Evolutionary conservation across 1,284 basidiomycete species (phyloP), one percentile per base, ranked within the genome.

Genomic region (Stygiomarasmius scandens): DNA sequence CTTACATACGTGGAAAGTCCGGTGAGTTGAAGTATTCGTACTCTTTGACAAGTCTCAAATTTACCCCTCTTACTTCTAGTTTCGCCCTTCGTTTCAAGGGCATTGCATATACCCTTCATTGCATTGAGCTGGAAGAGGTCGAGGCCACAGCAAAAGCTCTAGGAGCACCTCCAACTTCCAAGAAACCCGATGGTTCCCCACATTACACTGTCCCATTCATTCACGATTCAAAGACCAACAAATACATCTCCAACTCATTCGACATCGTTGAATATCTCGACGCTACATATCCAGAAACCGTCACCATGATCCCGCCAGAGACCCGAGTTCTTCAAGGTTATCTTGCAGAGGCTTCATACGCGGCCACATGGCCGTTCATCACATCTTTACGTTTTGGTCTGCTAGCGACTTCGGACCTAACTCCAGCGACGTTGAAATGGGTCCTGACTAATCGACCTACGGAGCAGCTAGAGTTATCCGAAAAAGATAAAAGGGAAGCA

Each of bases 351-450:
- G 20, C 23, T n/a, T 41, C 50, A 6, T 27, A 9, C 4, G 25
- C 52, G 4, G 23, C 14, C 5, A 19, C 12, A 14, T 16, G 20
- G 14, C 24, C 10, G 9, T 22, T 29, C 16, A n/a, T 58, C 32
- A 22, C 19, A 19, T 32, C 41, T 20, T 19, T 58, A 20, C 23
- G 10, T 24, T 20, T 25, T 2, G 32, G 23, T 5, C 36, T 25
- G 20, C 12, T 3, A 19, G 46, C 9, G 32, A 22, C n/a, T 16
- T n/a, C 5, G 32, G 36, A 14, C 49, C 72, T 24, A 68, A 69
- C 45, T 67, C 71, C 3, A 3, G 49, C 22, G 74, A 19, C 49
- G 2, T 9, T 14, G 66, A 60, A 11, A 71, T 66, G 61, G 45
- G 66, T 20, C 66, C 64, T 62, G 62, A 32, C 63, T 57, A 72